phyloP scores from a whole-genome alignment of 371 early-diverging fungal species.

The Mucor circinelloides region DNA sequence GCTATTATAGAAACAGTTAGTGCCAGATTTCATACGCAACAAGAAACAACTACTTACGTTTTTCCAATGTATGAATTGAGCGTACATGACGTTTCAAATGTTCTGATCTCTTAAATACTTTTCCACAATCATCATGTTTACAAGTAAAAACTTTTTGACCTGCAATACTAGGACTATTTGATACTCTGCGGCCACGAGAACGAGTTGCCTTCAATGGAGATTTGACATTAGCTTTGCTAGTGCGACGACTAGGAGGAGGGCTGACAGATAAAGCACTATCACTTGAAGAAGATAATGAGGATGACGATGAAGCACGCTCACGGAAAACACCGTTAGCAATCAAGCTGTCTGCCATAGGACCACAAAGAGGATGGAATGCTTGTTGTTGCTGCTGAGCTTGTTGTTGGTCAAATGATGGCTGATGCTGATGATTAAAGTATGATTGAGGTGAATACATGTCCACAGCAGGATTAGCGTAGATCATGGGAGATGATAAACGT shows the following conservation, averaged over 20 bases:
- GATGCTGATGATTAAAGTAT: slow-evolving; percentile 1
- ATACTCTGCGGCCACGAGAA: slow-evolving; percentile 41
- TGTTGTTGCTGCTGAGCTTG: neutral
- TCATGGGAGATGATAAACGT: slow-evolving; percentile 22
- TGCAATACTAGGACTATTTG: slow-evolving; percentile 40
- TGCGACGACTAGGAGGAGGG: slow-evolving; percentile 17
- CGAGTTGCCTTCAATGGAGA: slow-evolving; percentile 25
- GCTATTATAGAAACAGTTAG: slow-evolving; percentile 34
- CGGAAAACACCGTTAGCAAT: slow-evolving; percentile 12
- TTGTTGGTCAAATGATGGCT: slow-evolving; percentile 4
- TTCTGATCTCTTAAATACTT: slow-evolving; percentile 82
- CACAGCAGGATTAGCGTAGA: slow-evolving; percentile 25
- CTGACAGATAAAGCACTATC: slow-evolving; percentile 9
- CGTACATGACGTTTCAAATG: slow-evolving; percentile 81
- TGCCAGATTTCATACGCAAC: neutral
- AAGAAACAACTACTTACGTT: slow-evolving; percentile 41
- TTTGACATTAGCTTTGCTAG: slow-evolving; percentile 7
- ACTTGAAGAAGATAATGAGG: slow-evolving; percentile 23
- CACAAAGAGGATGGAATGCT: slow-evolving; percentile 13
- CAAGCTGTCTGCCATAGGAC: slow-evolving; percentile 5
- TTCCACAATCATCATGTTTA: slow-evolving; percentile 63
- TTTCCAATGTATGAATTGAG: slow-evolving; percentile 62
- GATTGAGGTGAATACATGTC: slow-evolving; percentile 29
- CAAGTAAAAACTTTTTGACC: slow-evolving; percentile 57
- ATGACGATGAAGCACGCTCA: slow-evolving; percentile 28